Evolutionary conservation across 2,329 filamentous ascomycete genomes (phyloP).

Genomic region (Ophiocordyceps sinensis): DNA sequence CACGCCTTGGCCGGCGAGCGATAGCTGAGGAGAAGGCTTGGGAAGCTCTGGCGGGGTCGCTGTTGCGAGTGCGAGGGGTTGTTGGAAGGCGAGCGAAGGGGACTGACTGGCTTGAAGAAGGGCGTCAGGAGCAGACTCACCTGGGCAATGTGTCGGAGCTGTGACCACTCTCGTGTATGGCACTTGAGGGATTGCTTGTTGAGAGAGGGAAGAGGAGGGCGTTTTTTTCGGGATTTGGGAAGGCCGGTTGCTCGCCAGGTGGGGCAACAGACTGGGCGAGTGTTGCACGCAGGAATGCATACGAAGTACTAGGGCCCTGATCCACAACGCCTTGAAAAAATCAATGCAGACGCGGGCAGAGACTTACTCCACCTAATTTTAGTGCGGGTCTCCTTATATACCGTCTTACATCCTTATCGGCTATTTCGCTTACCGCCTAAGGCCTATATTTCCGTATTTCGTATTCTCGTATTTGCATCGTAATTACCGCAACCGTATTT

Average conservation of each 20-base stretch:
- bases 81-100: neutral
- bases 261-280: neutral
- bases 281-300: too few species aligned
- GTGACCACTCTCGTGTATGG: neutral
- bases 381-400: too few species aligned
- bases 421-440: too few species aligned
- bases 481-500: too few species aligned
- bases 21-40: constrained; percentile 1
- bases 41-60: constrained; percentile 7
- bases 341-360: too few species aligned
- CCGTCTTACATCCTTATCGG: too few species aligned
- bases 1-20: neutral
- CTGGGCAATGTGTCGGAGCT: too few species aligned
- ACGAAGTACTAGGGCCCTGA: too few species aligned
- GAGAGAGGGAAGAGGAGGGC: neutral
- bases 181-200: neutral
- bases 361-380: too few species aligned
- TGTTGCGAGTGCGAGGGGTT: neutral
- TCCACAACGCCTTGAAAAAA: too few species aligned
- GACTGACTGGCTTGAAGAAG: neutral
- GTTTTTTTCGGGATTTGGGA: neutral
- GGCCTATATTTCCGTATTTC: too few species aligned
- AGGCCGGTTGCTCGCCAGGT: neutral
- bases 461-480: too few species aligned
- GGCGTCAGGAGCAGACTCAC: neutral